Evolutionary conservation across 1,284 basidiomycete species (phyloP).

Genomic region (Neonothopanus nambi): DNA sequence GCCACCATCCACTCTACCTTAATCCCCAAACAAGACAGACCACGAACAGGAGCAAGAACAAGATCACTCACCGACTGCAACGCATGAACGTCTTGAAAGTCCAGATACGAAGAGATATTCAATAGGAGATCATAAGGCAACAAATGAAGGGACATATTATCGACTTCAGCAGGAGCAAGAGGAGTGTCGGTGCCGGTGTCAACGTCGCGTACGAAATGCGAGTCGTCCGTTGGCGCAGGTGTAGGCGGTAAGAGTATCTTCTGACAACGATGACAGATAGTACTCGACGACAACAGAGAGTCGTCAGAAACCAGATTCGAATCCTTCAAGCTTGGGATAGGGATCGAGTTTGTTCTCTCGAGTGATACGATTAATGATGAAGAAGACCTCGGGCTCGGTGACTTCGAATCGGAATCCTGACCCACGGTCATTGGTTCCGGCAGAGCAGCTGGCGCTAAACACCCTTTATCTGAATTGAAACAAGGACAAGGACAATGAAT

Average conservation of each 20-base stretch:
- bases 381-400: conserved; percentile 1
- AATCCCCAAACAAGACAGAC: conserved; percentile 1
- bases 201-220: too few relatives aligned
- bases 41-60: neutral
- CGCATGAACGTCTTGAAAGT: conserved; percentile 55
- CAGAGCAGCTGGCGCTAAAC: neutral
- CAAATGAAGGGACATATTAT: conserved; percentile 14
- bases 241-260: neutral
- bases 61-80: conserved; percentile 54
- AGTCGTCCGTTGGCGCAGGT: neutral
- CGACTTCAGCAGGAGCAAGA: neutral
- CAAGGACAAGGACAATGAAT: too few relatives aligned
- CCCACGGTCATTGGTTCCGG: conserved; percentile 12
- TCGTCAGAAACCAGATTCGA: too few relatives aligned
- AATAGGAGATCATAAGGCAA: conserved; percentile 71
- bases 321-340: too few relatives aligned
- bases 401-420: too few relatives aligned
- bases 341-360: conserved; percentile 6
- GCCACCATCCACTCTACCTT: neutral
- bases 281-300: too few relatives aligned
- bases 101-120: conserved; percentile 60
- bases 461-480: too few relatives aligned
- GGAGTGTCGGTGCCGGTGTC: too few relatives aligned
- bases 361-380: conserved; percentile 6
- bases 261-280: neutral